A percentile compares a stretch with the other conserved stretches of the same genome.
Conservation (phyloP, 129 eudicot species). For the Helichrysum umbraculigerum region DNA sequence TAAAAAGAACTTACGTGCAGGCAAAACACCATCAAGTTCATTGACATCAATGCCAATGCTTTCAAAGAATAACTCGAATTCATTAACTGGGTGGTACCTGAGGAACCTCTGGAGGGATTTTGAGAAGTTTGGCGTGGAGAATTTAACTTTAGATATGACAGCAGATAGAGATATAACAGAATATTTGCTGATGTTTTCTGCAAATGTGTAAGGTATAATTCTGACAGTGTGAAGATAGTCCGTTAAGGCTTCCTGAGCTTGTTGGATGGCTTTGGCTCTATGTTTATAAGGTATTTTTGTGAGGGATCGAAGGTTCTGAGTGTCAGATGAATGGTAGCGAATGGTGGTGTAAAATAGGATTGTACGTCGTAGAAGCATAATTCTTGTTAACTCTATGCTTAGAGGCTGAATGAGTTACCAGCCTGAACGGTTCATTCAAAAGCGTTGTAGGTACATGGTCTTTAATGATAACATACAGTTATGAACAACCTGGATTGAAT, state of each 20-base stretch:
- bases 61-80: slow-evolving; percentile 68
- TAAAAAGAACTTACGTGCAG: slow-evolving; percentile 46
- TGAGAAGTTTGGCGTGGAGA: slow-evolving; percentile 38
- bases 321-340: slow-evolving; percentile 35
- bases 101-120: slow-evolving; percentile 48
- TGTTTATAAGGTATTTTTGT: slow-evolving; percentile 36
- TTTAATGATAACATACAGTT: neutral
- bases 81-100: slow-evolving; percentile 85
- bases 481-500: neutral
- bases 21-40: slow-evolving; percentile 40
- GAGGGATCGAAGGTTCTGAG: slow-evolving; percentile 27
- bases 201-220: slow-evolving; percentile 48
- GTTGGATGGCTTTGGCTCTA: slow-evolving; percentile 44
- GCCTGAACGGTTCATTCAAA: neutral
- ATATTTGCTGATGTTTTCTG: slow-evolving; percentile 58
- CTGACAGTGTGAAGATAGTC: slow-evolving; percentile 43
- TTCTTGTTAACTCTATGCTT: neutral
- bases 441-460: neutral
- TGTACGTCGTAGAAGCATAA: slow-evolving; percentile 37
- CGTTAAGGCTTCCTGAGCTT: slow-evolving; percentile 51
- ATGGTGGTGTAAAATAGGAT: slow-evolving; percentile 16
- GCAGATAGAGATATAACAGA: slow-evolving; percentile 45
- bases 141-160: slow-evolving; percentile 43
- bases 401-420: neutral
- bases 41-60: slow-evolving; percentile 66